Evolutionary conservation across 192 early-diverging fungal species (phyloP), one percentile per base, ranked within the genome.

Genomic region (Umbelopsis vinacea): DNA sequence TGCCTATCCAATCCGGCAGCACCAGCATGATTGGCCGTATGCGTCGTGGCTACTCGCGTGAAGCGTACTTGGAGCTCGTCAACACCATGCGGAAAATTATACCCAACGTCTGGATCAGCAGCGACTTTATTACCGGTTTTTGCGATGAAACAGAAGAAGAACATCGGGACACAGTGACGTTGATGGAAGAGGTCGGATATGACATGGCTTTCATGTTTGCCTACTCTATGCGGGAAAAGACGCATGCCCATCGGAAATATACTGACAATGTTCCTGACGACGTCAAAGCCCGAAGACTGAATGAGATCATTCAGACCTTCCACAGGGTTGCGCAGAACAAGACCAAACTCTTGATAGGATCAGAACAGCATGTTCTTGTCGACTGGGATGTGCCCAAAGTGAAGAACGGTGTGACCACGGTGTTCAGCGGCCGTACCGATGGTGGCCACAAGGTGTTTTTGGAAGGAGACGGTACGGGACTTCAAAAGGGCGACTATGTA

Each of bases 171-270:
- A 93, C 92, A 0, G 85, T 91, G 67, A 81, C 81, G 11, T 22
- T 89, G 75, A 91, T 93, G 90, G 72, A 86, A 35, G 68, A 79
- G 7, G 90, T 93, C 2, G 84, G 85, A 40, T 93, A 88, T 29
- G 92, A 93, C 72, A 87, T 83, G 69, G 92, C 92, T 0, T 93
- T 89, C 60, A 93, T 93, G 92, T 93, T 93, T 82, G 89, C 89
- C 8, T 93, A 93, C 75, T 89, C 89, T 69, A 90, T 90, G 83
- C 86, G 92, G 48, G 90, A 91, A 74, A 84, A 85, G 43, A 93
- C 92, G 6, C 90, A 91, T 60, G 92, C 92, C 5, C 90, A 90
- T 69, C 86, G 92, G 35, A 79, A 81, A 46, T 86, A 84, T 52
- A 53, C 81, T 38, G 92, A 93, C 68, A 87, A 93, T 78, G 90